Conservation (phyloP, 2,329 filamentous ascomycete genomes). For the Fusarium oxysporum region DNA sequence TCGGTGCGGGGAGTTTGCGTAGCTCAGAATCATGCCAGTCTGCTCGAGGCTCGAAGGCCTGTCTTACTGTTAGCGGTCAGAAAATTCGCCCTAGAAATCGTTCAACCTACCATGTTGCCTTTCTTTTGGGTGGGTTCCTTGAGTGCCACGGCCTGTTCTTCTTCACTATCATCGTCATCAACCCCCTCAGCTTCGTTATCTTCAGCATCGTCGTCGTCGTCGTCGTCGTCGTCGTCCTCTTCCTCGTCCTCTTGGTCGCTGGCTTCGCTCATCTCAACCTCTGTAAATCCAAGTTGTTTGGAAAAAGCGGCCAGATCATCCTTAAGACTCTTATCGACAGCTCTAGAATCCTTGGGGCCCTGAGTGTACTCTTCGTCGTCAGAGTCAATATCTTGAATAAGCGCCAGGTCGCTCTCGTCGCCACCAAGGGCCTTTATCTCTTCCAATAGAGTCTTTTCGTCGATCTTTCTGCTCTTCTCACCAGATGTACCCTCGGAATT, state of each 20-base stretch:
- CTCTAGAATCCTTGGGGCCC: slow-evolving; percentile 46
- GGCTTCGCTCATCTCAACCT: slow-evolving; percentile 50
- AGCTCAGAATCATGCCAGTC: slow-evolving; percentile 66
- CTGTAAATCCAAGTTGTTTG: slow-evolving; percentile 54
- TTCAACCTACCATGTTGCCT: slow-evolving; percentile 51
- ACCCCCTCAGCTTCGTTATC: slow-evolving; percentile 44
- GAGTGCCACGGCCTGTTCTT: slow-evolving; percentile 46
- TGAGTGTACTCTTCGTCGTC: slow-evolving; percentile 53
- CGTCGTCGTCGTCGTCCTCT: slow-evolving; percentile 50
- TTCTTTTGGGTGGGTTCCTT: slow-evolving; percentile 48
- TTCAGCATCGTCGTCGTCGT: slow-evolving; percentile 49
- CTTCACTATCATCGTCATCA: slow-evolving; percentile 43
- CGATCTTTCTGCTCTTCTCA: slow-evolving; percentile 43
- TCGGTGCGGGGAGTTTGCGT: slow-evolving; percentile 56
- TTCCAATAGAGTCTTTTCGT: slow-evolving; percentile 62
- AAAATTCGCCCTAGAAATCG: slow-evolving; percentile 21
- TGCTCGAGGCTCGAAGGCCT: slow-evolving; percentile 68
- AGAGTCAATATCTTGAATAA: slow-evolving; percentile 65
- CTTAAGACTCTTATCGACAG: slow-evolving; percentile 56
- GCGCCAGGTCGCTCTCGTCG: slow-evolving; percentile 71
- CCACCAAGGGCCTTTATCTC: slow-evolving; percentile 75
- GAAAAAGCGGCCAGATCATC: slow-evolving; percentile 54
- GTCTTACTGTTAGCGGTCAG: slow-evolving; percentile 51
- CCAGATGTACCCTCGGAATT: slow-evolving; percentile 43
- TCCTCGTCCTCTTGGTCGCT: slow-evolving; percentile 53